A percentile compares a stretch with the other conserved stretches of the same genome.
phyloP scores from a whole-genome alignment of 768 basidiomycete species.

The Mycena amicta region DNA sequence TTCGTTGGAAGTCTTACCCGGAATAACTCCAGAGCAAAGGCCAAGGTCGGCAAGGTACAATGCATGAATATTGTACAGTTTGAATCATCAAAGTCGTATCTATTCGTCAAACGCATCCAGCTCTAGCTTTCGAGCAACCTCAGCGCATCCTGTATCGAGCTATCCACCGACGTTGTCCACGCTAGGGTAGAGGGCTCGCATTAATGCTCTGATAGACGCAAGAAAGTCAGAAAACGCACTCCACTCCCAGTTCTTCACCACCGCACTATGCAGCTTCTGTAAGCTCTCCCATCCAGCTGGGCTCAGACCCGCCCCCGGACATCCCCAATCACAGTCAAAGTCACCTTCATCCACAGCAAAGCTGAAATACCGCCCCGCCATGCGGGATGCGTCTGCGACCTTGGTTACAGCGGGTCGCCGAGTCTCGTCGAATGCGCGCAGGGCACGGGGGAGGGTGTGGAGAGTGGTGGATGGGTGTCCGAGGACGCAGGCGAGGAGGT shows the following conservation, averaged over 20 bases:
- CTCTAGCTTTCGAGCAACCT: conserved; percentile 32
- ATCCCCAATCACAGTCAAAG: conserved; percentile 15
- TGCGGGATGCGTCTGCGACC: conserved; percentile 41
- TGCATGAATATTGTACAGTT: no score
- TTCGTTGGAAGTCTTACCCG: no score
- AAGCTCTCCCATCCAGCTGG: conserved; percentile 31
- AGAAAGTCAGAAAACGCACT: conserved; percentile 19
- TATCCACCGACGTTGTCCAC: conserved; percentile 53
- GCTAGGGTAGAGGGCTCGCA: conserved; percentile 21
- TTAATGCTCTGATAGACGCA: not conserved
- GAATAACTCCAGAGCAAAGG: no score
- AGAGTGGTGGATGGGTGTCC: conserved; percentile 45
- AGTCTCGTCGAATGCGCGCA: conserved; percentile 53
- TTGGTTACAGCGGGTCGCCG: conserved; percentile 48
- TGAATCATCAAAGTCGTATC: no score
- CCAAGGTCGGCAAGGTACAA: no score
- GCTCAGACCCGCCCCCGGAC: not conserved
- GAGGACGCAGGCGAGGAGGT: conserved; percentile 45
- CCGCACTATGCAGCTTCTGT: conserved; percentile 38
- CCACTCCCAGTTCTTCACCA: conserved; percentile 65
- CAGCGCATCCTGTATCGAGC: conserved; percentile 41
- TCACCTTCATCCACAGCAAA: conserved; percentile 35
- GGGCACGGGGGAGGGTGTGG: conserved; percentile 41
- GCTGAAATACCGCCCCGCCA: conserved; percentile 46
- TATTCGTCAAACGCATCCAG: no score